phyloP scores from a whole-genome alignment of 73 alveolate genomes.

The Symbiodinium natans region DNA sequence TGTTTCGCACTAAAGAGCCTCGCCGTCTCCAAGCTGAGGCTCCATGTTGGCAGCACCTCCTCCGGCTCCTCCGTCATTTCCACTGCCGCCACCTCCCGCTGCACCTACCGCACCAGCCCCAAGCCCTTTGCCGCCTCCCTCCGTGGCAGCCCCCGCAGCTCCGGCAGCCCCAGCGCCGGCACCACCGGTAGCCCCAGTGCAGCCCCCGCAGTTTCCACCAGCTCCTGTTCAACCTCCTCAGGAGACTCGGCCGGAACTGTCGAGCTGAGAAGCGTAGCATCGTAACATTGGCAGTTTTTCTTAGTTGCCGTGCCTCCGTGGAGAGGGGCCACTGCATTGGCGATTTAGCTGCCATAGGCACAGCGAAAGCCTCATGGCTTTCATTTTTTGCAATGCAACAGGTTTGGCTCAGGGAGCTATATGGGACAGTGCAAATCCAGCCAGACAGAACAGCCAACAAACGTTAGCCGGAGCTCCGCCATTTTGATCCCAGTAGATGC shows the following conservation, averaged over 20 bases:
- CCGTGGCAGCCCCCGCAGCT: neutral
- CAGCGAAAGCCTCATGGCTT: too few relatives aligned
- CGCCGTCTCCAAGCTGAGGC: neutral
- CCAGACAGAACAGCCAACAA: neutral
- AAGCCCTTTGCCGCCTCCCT: neutral
- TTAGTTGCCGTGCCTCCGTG: too few relatives aligned
- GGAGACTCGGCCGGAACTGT: too few relatives aligned
- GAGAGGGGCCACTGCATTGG: too few relatives aligned
- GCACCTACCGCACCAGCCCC: neutral
- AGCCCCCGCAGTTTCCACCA: conserved; percentile 10
- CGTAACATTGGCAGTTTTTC: neutral
- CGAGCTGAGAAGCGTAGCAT: too few relatives aligned
- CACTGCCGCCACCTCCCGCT: neutral
- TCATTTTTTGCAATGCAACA: too few relatives aligned
- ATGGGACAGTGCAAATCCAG: neutral
- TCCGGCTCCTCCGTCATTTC: conserved; percentile 3
- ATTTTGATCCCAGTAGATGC: neutral
- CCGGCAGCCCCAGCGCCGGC: neutral
- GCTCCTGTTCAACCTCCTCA: conserved; percentile 14
- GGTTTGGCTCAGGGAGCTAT: neutral
- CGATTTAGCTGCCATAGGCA: too few relatives aligned
- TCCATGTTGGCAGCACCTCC: neutral
- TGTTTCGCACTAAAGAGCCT: too few relatives aligned
- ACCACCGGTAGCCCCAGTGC: conserved; percentile 42
- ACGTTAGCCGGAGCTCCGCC: neutral